Evolutionary conservation across 2,329 filamentous ascomycete genomes (phyloP).

Genomic region (Trichoderma breve): DNA sequence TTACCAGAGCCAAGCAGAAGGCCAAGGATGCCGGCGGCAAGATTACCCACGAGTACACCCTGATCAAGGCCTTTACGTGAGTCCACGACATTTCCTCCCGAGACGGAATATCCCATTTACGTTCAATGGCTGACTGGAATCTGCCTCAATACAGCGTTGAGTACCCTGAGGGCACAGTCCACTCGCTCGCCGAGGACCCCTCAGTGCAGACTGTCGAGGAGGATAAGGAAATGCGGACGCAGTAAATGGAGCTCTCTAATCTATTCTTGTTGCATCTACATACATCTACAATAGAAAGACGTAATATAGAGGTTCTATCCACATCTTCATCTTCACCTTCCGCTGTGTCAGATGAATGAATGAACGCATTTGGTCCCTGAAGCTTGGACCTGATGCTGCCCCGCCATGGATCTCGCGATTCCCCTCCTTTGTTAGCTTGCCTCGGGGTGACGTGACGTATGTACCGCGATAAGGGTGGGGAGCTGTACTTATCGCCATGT

Average conservation of each 20-base stretch:
- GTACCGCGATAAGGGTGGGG: conserved; percentile 11
- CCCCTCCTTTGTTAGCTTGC: conserved; percentile 1
- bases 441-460: conserved; percentile 13
- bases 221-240: conserved; percentile 68
- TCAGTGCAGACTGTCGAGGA: conserved; percentile 73
- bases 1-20: conserved; percentile 70
- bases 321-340: not conserved
- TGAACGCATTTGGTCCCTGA: not conserved
- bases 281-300: not conserved
- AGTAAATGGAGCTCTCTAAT: conserved; percentile 48
- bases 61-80: conserved; percentile 94
- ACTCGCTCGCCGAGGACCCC: conserved; percentile 64
- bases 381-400: not conserved
- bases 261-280: not conserved
- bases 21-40: conserved; percentile 74
- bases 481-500: not conserved
- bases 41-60: conserved; percentile 77
- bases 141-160: conserved; percentile 61
- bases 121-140: not conserved
- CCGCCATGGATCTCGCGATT: conserved; percentile 7
- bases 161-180: conserved; percentile 65
- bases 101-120: not conserved
- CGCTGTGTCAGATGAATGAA: not conserved
- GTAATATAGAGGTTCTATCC: not conserved
- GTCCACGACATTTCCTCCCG: conserved; percentile 33